phyloP scores from a whole-genome alignment of 177 flowering plant genomes.

The Tripterygium wilfordii region DNA sequence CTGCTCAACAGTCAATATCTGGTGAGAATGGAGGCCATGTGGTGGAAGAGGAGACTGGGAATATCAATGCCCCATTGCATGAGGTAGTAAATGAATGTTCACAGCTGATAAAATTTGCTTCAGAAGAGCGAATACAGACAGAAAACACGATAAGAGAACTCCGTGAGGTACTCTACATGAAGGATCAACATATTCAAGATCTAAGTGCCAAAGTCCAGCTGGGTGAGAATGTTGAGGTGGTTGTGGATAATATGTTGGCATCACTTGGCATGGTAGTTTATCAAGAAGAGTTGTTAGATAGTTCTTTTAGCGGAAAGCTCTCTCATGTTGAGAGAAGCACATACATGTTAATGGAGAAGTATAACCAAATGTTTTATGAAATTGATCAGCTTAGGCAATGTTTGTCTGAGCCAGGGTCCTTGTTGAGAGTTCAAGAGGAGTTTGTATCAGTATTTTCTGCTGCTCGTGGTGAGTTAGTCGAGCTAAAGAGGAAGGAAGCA shows the following conservation, averaged over 20 bases:
- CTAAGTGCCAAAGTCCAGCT: conserved; percentile 44
- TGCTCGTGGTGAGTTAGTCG: conserved; percentile 39
- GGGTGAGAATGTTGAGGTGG: conserved; percentile 33
- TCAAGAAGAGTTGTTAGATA: conserved; percentile 36
- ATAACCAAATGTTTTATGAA: conserved; percentile 40
- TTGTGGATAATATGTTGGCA: conserved; percentile 34
- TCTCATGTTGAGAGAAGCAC: conserved; percentile 43
- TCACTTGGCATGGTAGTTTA: conserved; percentile 33
- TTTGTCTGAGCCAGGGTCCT: conserved; percentile 33
- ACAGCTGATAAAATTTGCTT: conserved; percentile 26
- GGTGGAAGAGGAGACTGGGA: conserved; percentile 17
- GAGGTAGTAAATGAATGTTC: conserved; percentile 50
- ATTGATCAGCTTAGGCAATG: conserved; percentile 40
- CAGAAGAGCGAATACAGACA: conserved; percentile 31
- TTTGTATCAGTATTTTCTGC: conserved; percentile 28
- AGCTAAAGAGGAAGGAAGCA: conserved; percentile 40
- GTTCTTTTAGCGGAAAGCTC: conserved; percentile 37
- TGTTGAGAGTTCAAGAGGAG: conserved; percentile 27
- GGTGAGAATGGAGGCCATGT: conserved; percentile 17
- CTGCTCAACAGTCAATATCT: conserved; percentile 13
- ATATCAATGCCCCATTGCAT: conserved; percentile 22
- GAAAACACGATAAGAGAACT: conserved; percentile 54
- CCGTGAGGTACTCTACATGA: conserved; percentile 26
- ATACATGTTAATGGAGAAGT: conserved; percentile 38
- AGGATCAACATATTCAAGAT: conserved; percentile 61